Evolutionary conservation across 129 eudicot species (phyloP).

Genomic region (Flaveria trinervia): DNA sequence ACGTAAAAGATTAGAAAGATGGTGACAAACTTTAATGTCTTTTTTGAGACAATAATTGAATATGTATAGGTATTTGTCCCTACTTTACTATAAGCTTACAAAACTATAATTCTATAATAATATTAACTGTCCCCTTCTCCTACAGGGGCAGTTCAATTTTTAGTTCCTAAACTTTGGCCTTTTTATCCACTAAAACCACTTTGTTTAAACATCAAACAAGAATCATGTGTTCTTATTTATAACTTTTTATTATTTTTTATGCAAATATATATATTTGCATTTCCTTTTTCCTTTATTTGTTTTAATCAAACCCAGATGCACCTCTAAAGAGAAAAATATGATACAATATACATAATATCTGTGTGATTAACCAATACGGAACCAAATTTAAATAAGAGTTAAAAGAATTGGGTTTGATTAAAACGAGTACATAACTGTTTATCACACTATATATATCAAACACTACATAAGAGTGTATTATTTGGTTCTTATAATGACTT

Average conservation of each 20-base stretch:
- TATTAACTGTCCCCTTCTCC: slow-evolving; percentile 43
- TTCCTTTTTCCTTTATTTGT: neutral
- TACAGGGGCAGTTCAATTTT: slow-evolving; percentile 29
- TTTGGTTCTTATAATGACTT: neutral
- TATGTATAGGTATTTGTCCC: slow-evolving; percentile 41
- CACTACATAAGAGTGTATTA: neutral
- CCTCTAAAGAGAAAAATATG: neutral
- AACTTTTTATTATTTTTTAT: neutral
- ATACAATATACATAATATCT: neutral
- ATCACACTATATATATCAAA: too few relatives aligned
- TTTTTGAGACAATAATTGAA: slow-evolving; percentile 37
- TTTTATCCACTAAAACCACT: slow-evolving; percentile 25
- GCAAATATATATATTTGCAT: neutral
- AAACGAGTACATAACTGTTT: too few relatives aligned
- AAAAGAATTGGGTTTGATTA: too few relatives aligned
- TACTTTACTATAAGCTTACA: slow-evolving; percentile 37
- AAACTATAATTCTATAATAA: slow-evolving; percentile 43
- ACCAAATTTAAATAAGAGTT: neutral
- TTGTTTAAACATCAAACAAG: slow-evolving; percentile 10
- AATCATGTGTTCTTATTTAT: slow-evolving; percentile 23
- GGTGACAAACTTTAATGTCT: slow-evolving; percentile 43
- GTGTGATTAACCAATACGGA: neutral
- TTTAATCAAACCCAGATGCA: neutral
- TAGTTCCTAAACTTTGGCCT: slow-evolving; percentile 30
- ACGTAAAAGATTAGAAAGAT: slow-evolving; percentile 31